These are phyloP conservation scores for Phellopilus nigrolimitatus DNA, from an alignment of 1,284 basidiomycete species.

Conservation along the genomic window DNA sequence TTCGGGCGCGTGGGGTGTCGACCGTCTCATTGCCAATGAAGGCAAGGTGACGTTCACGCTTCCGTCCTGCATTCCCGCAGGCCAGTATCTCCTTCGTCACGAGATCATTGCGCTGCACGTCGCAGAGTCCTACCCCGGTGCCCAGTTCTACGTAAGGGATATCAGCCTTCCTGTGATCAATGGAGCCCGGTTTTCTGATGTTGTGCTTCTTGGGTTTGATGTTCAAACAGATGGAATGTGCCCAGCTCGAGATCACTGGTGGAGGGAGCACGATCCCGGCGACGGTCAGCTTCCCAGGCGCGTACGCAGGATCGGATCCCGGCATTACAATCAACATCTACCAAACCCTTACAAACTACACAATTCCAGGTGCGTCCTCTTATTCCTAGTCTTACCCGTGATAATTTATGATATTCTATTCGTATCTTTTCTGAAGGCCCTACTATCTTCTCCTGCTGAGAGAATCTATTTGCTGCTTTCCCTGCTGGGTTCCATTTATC, in stretches of 20 bases:
- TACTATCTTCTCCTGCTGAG: slow-evolving; percentile 10
- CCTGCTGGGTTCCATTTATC: no score
- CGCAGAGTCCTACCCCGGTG: slow-evolving; percentile 42
- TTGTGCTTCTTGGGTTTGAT: background rate
- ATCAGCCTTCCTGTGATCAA: slow-evolving; percentile 26
- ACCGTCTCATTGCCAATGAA: slow-evolving; percentile 38
- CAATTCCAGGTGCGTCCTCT: slow-evolving; percentile 15
- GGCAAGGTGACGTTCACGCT: slow-evolving; percentile 40
- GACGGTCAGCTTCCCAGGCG: slow-evolving; percentile 47
- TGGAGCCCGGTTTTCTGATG: no score
- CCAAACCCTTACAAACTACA: slow-evolving; percentile 14
- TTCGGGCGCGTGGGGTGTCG: slow-evolving; percentile 33
- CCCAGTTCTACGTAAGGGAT: slow-evolving; percentile 42
- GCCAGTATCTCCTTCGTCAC: slow-evolving; percentile 45
- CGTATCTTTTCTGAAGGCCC: slow-evolving; percentile 1
- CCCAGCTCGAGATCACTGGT: slow-evolving; percentile 49
- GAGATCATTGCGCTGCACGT: slow-evolving; percentile 48
- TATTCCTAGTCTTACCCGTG: slow-evolving; percentile 17
- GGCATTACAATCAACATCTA: slow-evolving; percentile 20
- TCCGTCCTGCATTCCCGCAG: slow-evolving; percentile 33
- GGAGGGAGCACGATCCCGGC: slow-evolving; percentile 42
- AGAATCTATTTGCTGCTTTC: no score
- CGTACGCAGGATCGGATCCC: slow-evolving; percentile 22
- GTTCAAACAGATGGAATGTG: slow-evolving; percentile 44
- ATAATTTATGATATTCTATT: background rate